These are phyloP conservation scores for Lipomyces sp. DNA, from an alignment of 805 yeast species.

Conservation along the genomic window DNA sequence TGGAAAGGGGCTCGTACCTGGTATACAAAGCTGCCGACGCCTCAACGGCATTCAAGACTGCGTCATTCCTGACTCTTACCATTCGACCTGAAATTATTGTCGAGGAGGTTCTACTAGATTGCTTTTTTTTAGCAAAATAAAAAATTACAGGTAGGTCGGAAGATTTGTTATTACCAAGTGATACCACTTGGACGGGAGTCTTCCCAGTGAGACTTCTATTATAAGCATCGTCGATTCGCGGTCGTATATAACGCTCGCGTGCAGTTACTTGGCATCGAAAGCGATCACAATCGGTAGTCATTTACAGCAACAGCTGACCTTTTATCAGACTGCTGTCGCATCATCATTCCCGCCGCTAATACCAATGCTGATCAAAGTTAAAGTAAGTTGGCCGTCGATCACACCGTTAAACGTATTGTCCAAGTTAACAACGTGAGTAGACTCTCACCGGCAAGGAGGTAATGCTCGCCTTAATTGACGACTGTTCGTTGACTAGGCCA, in stretches of 20 bases:
- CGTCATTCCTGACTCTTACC: not conserved
- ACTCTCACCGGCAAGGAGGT: conserved; percentile 82
- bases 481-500: not conserved
- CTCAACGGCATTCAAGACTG: not conserved
- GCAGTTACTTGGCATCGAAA: not conserved
- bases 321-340: not conserved
- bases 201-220: not conserved
- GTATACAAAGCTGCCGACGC: no score
- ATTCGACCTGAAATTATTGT: not conserved
- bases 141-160: not conserved
- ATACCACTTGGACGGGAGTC: not conserved
- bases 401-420: no score
- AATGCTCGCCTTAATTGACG: conserved; percentile 38
- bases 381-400: conserved; percentile 45
- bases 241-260: no score
- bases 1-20: no score
- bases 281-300: not conserved
- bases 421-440: conserved; percentile 41
- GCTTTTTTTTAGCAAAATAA: not conserved
- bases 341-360: not conserved
- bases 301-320: not conserved
- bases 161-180: not conserved
- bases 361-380: conserved; percentile 68
- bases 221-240: not conserved
- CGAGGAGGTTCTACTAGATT: not conserved